Conservation (phyloP, 371 early-diverging fungal species). For the Rhizomucor miehei region DNA sequence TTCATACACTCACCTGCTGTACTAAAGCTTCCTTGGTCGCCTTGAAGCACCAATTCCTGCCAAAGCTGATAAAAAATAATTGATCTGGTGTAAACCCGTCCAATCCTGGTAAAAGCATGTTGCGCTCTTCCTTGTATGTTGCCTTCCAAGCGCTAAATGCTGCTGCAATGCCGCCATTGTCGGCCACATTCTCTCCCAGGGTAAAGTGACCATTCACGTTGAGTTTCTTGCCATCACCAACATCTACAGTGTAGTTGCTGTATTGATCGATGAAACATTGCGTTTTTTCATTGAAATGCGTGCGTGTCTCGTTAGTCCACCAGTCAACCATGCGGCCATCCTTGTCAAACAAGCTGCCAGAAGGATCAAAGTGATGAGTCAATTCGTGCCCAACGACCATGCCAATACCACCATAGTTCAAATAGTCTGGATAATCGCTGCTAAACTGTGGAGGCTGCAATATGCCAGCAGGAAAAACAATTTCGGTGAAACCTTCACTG, state of each 20-base stretch:
- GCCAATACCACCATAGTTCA: slow-evolving; percentile 64
- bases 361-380: slow-evolving; percentile 50
- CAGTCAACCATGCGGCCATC: slow-evolving; percentile 46
- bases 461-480: slow-evolving; percentile 64
- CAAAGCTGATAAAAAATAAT: neutral
- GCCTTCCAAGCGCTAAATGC: slow-evolving; percentile 30
- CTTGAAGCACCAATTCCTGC: neutral
- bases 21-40: neutral
- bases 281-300: slow-evolving; percentile 45
- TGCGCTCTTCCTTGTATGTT: slow-evolving; percentile 4
- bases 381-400: slow-evolving; percentile 62
- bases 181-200: slow-evolving; percentile 74
- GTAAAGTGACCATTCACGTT: slow-evolving; percentile 58
- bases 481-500: slow-evolving; percentile 44
- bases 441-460: slow-evolving; percentile 48
- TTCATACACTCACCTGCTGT: neutral
- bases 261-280: slow-evolving; percentile 71
- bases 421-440: slow-evolving; percentile 40
- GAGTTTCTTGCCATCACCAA: slow-evolving; percentile 17
- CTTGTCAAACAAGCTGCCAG: slow-evolving; percentile 55
- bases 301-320: slow-evolving; percentile 59
- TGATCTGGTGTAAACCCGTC: slow-evolving; percentile 27
- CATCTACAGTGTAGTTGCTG: slow-evolving; percentile 37
- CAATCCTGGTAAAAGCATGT: slow-evolving; percentile 51
- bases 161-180: slow-evolving; percentile 66